Evolutionary conservation across 129 eudicot species (phyloP).

Genomic region (Lonicera japonica): DNA sequence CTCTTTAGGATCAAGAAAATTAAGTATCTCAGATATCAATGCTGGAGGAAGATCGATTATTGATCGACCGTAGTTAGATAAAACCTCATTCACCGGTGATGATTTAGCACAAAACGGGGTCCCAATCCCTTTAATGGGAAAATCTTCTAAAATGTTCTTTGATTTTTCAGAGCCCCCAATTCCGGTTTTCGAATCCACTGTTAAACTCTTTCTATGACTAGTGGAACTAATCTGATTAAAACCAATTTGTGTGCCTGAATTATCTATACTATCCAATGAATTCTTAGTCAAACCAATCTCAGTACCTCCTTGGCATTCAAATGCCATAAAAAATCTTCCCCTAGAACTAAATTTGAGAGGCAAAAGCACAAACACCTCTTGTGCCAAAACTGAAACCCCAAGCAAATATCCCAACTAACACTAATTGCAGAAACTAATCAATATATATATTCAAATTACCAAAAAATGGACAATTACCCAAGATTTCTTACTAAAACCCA

Average conservation of each 20-base stretch:
- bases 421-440: background rate
- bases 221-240: constrained; percentile 15
- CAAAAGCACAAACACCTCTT: background rate
- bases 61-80: constrained; percentile 27
- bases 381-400: background rate
- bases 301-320: constrained; percentile 66
- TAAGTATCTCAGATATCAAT: constrained; percentile 80
- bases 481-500: constrained; percentile 6
- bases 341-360: background rate
- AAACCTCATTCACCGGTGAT: constrained; percentile 22
- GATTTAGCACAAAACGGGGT: constrained; percentile 5
- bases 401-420: background rate
- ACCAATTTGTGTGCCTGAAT: constrained; percentile 13
- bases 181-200: constrained; percentile 19
- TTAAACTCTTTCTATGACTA: constrained; percentile 13
- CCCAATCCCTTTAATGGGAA: constrained; percentile 11
- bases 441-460: background rate
- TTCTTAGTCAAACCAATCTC: constrained; percentile 27
- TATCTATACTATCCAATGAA: constrained; percentile 22
- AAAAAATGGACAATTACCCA: background rate
- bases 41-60: constrained; percentile 82
- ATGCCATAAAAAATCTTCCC: constrained; percentile 64
- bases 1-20: constrained; percentile 81
- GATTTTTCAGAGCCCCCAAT: constrained; percentile 22
- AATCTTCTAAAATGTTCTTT: background rate